Conservation (phyloP, 2,329 filamentous ascomycete genomes). For the Cladophialophora immunda region DNA sequence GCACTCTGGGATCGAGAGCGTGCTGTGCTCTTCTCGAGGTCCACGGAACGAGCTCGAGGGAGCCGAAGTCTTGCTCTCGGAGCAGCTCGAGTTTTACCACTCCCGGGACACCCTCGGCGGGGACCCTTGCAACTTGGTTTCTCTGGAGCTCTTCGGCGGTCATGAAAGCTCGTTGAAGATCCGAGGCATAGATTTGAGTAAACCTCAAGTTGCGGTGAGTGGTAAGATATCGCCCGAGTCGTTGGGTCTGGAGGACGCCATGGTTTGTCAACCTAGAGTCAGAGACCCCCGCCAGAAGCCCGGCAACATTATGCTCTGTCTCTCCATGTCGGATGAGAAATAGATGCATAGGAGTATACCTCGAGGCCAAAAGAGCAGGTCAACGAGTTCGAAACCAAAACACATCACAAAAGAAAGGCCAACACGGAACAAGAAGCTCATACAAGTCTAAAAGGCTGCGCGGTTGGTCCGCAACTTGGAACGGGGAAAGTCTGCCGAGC, state of each 20-base stretch:
- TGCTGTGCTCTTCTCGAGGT: slow-evolving; percentile 36
- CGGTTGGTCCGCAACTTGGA: not conserved
- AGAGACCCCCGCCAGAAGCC: slow-evolving; percentile 71
- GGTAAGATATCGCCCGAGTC: slow-evolving; percentile 73
- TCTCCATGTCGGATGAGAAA: slow-evolving; percentile 88
- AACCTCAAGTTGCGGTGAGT: slow-evolving; percentile 68
- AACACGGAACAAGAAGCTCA: not conserved
- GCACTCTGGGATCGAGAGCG: slow-evolving; percentile 12
- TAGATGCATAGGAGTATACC: slow-evolving; percentile 62
- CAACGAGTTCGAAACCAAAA: not conserved
- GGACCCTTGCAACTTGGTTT: slow-evolving; percentile 54
- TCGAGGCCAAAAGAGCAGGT: slow-evolving; percentile 11
- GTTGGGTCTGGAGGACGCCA: slow-evolving; percentile 79
- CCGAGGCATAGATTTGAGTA: slow-evolving; percentile 78
- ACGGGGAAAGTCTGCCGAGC: not conserved
- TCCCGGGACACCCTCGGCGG: slow-evolving; percentile 14
- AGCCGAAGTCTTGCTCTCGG: slow-evolving; percentile 53
- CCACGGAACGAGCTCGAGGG: slow-evolving; percentile 48
- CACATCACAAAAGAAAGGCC: not conserved
- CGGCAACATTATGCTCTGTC: slow-evolving; percentile 86
- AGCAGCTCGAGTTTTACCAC: slow-evolving; percentile 40
- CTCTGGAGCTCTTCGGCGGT: slow-evolving; percentile 74
- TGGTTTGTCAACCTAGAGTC: slow-evolving; percentile 84
- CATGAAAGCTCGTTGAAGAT: slow-evolving; percentile 75
- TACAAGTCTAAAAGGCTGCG: not conserved